Conservation (phyloP, 1,139 yeast species). For the Candida dubliniensis region DNA sequence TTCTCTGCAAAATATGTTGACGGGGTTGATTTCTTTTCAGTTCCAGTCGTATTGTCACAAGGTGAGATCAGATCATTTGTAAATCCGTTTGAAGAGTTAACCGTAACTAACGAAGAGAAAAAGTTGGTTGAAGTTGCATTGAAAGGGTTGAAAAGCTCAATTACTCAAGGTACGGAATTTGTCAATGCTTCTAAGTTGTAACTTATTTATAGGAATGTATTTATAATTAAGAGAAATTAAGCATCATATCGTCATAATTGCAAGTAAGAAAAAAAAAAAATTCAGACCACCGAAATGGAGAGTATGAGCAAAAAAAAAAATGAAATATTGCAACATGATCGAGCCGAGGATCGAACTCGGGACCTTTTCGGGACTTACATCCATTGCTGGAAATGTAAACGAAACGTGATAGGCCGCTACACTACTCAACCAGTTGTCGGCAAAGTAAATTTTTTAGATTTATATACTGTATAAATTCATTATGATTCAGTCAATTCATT, state of each 20-base stretch:
- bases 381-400: slow-evolving; percentile 22
- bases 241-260: no score
- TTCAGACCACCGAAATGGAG: no score
- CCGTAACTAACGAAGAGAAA: slow-evolving; percentile 42
- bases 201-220: no score
- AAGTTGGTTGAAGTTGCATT: slow-evolving; percentile 52
- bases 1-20: slow-evolving; percentile 40
- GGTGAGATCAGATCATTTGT: slow-evolving; percentile 50
- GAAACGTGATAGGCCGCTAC: slow-evolving; percentile 28
- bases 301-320: neutral
- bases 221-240: no score
- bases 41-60: slow-evolving; percentile 56
- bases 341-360: slow-evolving; percentile 32
- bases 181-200: slow-evolving; percentile 51
- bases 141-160: slow-evolving; percentile 54
- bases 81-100: slow-evolving; percentile 42
- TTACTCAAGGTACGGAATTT: slow-evolving; percentile 59
- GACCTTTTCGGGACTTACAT: slow-evolving; percentile 25
- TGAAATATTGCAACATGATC: slow-evolving; percentile 16
- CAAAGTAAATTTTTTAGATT: neutral
- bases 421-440: slow-evolving; percentile 21
- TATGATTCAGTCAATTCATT: no score
- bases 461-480: neutral
- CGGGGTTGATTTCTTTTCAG: slow-evolving; percentile 56
- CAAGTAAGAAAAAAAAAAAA: no score